A percentile compares a stretch with the other conserved stretches of the same genome.
These are phyloP conservation scores for Rhynchosporium agropyri DNA, from an alignment of 2,329 filamentous ascomycete genomes.

Conservation along the genomic window DNA sequence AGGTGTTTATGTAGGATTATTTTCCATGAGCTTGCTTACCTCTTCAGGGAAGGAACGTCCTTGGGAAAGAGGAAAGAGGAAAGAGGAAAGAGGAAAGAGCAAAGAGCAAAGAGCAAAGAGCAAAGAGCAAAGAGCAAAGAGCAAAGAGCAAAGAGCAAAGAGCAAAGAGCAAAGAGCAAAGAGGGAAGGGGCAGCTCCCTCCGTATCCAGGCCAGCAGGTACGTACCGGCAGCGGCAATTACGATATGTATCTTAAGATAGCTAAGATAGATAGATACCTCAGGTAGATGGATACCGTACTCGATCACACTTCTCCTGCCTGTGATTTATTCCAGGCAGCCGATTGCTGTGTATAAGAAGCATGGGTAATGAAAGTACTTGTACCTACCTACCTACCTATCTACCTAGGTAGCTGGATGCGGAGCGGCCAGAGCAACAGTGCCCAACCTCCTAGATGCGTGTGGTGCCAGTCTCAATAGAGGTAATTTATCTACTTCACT, in stretches of 20 bases:
- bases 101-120: too few species aligned
- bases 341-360: slow-evolving; percentile 1
- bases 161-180: too few species aligned
- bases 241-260: slow-evolving; percentile 20
- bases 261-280: too few species aligned
- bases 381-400: slow-evolving; percentile 6
- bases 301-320: slow-evolving; percentile 11
- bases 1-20: too few species aligned
- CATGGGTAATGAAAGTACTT: slow-evolving; percentile 9
- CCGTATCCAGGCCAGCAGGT: neutral
- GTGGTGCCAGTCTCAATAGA: neutral
- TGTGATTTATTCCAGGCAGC: neutral
- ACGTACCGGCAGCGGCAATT: slow-evolving; percentile 28
- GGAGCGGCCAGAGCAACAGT: slow-evolving; percentile 12
- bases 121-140: too few species aligned
- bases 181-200: slow-evolving; percentile 8
- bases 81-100: neutral
- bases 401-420: slow-evolving; percentile 12
- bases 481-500: neutral
- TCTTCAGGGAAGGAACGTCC: slow-evolving; percentile 17
- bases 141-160: neutral
- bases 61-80: neutral
- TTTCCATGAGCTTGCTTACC: neutral
- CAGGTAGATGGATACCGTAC: neutral
- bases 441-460: neutral